Conservation (phyloP, 2,329 filamentous ascomycete genomes). For the Purpureocillium lavendulum region DNA sequence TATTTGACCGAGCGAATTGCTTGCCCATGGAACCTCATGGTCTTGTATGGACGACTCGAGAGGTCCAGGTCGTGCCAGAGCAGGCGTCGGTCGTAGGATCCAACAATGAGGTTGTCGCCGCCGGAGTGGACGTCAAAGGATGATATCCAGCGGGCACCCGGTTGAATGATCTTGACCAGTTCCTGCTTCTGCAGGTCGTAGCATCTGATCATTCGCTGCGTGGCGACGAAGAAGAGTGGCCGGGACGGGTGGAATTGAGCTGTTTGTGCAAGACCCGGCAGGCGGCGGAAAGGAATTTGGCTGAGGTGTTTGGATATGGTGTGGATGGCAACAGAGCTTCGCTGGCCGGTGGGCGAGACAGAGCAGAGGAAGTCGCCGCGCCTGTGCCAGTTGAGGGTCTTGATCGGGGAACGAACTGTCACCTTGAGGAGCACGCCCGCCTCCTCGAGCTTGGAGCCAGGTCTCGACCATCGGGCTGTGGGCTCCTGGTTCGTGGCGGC, state of each 20-base stretch:
- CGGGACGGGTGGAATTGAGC: slow-evolving; percentile 92
- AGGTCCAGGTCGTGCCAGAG: slow-evolving; percentile 97
- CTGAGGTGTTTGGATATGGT: slow-evolving; percentile 91
- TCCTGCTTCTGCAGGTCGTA: slow-evolving; percentile 92
- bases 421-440: slow-evolving; percentile 73
- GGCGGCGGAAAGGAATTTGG: slow-evolving; percentile 80
- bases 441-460: slow-evolving; percentile 63
- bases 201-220: slow-evolving; percentile 83
- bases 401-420: slow-evolving; percentile 72
- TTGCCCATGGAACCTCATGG: slow-evolving; percentile 86
- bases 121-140: slow-evolving; percentile 88
- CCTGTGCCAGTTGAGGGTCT: slow-evolving; percentile 88
- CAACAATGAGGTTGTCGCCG: slow-evolving; percentile 89
- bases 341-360: slow-evolving; percentile 72
- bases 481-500: slow-evolving; percentile 43
- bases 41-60: slow-evolving; percentile 87
- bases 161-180: slow-evolving; percentile 86
- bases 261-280: slow-evolving; percentile 70
- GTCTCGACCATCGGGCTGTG: slow-evolving; percentile 75
- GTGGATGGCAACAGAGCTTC: slow-evolving; percentile 83
- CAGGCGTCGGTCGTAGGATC: slow-evolving; percentile 86
- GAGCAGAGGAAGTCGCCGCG: slow-evolving; percentile 91
- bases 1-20: slow-evolving; percentile 86
- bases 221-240: slow-evolving; percentile 92
- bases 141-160: slow-evolving; percentile 88